Evolutionary conservation across 164 flowering plant genomes (phyloP).

Genomic region (Paratinospora sagittata): DNA sequence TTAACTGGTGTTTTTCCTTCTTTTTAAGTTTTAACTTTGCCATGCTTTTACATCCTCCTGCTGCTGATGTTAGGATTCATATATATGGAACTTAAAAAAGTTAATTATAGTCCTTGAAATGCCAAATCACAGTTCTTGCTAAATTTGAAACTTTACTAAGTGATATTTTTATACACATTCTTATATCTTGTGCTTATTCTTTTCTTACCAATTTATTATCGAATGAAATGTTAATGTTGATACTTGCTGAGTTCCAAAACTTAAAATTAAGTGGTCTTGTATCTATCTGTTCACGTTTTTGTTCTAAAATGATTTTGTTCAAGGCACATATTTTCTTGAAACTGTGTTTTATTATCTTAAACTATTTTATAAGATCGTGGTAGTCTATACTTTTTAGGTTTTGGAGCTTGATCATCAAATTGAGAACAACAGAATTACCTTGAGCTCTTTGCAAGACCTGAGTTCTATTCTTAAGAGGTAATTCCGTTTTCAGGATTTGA

Average conservation of each 20-base stretch:
- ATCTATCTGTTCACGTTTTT: background rate
- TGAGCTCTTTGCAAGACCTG: slow-evolving; percentile 58
- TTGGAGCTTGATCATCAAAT: slow-evolving; percentile 49
- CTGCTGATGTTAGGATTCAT: background rate
- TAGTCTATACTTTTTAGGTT: slow-evolving; percentile 30
- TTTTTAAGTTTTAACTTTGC: no score
- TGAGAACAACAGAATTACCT: slow-evolving; percentile 36
- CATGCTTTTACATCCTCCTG: background rate
- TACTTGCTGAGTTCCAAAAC: background rate
- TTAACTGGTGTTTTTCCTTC: slow-evolving; percentile 4
- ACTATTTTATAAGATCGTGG: background rate
- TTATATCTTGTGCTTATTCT: background rate
- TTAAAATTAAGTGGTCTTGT: background rate
- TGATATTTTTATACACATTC: no score
- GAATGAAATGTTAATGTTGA: background rate
- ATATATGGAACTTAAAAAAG: background rate
- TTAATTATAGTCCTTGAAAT: background rate
- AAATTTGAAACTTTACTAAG: background rate
- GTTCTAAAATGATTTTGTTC: background rate
- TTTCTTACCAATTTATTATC: background rate
- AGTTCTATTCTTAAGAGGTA: slow-evolving; percentile 45
- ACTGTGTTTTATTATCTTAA: background rate
- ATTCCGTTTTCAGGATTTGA: background rate
- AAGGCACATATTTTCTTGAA: background rate
- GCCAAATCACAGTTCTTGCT: background rate